Evolutionary conservation across 1,284 basidiomycete species (phyloP).

Genomic region (Porogramme epimiltina): DNA sequence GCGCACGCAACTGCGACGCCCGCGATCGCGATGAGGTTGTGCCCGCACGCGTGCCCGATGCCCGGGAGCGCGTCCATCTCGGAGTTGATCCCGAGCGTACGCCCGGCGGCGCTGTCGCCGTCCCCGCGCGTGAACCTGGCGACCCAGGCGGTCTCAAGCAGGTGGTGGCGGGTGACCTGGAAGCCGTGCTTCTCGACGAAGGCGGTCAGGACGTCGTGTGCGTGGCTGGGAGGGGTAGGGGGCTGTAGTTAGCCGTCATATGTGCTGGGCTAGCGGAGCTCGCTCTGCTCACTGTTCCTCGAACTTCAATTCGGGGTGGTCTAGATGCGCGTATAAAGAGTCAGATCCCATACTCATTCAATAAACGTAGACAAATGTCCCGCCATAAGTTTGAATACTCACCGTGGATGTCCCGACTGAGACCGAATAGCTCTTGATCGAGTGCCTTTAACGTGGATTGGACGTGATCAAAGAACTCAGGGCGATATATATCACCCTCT

Average conservation of each 20-base stretch:
- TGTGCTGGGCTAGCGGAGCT: not conserved
- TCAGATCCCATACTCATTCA: too few relatives aligned
- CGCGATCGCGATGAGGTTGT: constrained; percentile 84
- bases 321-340: constrained; percentile 13
- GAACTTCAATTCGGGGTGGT: constrained; percentile 28
- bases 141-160: constrained; percentile 78
- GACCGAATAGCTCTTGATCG: constrained; percentile 50
- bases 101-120: too few relatives aligned
- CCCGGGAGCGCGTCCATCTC: constrained; percentile 70
- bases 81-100: constrained; percentile 72
- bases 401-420: constrained; percentile 74
- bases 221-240: constrained; percentile 41
- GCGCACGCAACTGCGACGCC: constrained; percentile 80
- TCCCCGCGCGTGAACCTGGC: constrained; percentile 66
- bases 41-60: constrained; percentile 81
- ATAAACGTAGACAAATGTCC: not conserved
- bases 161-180: constrained; percentile 59
- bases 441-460: constrained; percentile 53
- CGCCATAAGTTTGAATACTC: not conserved
- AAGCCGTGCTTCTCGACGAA: constrained; percentile 67
- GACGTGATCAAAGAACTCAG: constrained; percentile 53
- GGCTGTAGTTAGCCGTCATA: not conserved
- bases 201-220: constrained; percentile 54
- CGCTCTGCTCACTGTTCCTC: constrained; percentile 32
- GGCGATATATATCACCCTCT: constrained; percentile 19